Base-by-base conservation (phyloP, 257 asterid genomes). In the Ocimum tenuiflorum region DNA sequence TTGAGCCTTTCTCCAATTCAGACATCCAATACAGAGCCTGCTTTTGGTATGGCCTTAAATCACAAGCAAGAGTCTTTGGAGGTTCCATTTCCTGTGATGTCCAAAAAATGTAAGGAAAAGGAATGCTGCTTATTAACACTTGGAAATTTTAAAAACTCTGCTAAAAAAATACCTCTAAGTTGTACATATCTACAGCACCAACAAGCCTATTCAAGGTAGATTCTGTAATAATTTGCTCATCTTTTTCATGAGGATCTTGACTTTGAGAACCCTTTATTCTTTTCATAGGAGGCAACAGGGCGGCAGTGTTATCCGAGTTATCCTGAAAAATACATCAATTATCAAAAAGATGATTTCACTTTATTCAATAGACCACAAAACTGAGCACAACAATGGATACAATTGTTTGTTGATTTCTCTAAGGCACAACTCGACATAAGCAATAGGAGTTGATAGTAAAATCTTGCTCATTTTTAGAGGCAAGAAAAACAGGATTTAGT, bases 1-100 rank as follows among this genome's bases (percentile, higher is more conserved):
- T 73, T 64, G 71, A 75, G 70, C 94, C 85, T 68, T 71, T 79
- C 78, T 87, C 94, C 43, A 81, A 63, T 78, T 83, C 91, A 63
- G 87, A 73, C 97, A 87, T 89, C 97, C 97, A 89, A 60, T 77
- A 78, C 60, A 89, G 91, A 39, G 97, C 97, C 60, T 89, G 94
- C 68, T 89, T 89, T 68, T 89, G 95, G 67, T 89, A 87, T 41
- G 95, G 86, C 83, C 85, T 82, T 48, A 89, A 81, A 76, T 79
- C 72, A 76, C 97, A 89, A 50, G 71, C 62, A 64, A 89, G 88
- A 12, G 82, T 81, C 33, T 72, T 73, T 0, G 97, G 85, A 31
- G 97, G 85, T 64, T 83, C 90, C 95, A 87, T 82, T 69, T 89
- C 95, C 97, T 89, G 54, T 8, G 67, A 66, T 71, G 68, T 27